Evolutionary conservation across 768 basidiomycete species (phyloP), one percentile per base, ranked within the genome.

Genomic region (Kwoniella botswanensis): DNA sequence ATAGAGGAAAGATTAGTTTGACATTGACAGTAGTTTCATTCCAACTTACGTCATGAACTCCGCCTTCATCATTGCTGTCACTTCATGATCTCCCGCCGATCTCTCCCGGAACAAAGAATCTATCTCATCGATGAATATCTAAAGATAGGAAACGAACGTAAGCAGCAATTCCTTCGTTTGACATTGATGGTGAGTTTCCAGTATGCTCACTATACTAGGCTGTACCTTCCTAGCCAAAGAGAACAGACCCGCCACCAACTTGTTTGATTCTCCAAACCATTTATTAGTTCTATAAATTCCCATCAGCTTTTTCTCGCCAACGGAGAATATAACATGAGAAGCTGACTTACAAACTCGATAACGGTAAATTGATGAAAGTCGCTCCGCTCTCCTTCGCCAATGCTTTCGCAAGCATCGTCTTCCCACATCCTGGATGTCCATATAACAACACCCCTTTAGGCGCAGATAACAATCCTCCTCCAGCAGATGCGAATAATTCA

Each of bases 321-420:
- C 54, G 26, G 43, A 2, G 17, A 42, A 5, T 62, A 54, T 65
- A 46, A 11, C 17, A 63, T 10, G 18, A 59, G 21, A 17, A 59
- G 57, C 57, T 44, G 42, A 76, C 83, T 76, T 68, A 83, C 72
- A 93, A 85, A 10, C 89, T 89, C 2, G 90, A 90, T 44, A 90
- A 88, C 6, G 91, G 88, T 70, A 93, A 88, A 82, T 93, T 93
- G 85, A 98, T 96, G 81, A 99, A 99, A 0, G 94, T 96, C 7
- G 97, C 97, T 18, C 93, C 93, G 2, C 92, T 93, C 86, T 99
- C 95, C 82, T 96, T 97, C 13, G 97, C 97, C 9, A 99, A 88
- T 1, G 96, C 96, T 82, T 96, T 96, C 1, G 97, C 97, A n/a
- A 99, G 88, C 94, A 99, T 95, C 1, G 97, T 98, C 86, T 99